Evolutionary conservation across 129 eudicot genomes (phyloP).

Genomic region (Deinandra increscens): DNA sequence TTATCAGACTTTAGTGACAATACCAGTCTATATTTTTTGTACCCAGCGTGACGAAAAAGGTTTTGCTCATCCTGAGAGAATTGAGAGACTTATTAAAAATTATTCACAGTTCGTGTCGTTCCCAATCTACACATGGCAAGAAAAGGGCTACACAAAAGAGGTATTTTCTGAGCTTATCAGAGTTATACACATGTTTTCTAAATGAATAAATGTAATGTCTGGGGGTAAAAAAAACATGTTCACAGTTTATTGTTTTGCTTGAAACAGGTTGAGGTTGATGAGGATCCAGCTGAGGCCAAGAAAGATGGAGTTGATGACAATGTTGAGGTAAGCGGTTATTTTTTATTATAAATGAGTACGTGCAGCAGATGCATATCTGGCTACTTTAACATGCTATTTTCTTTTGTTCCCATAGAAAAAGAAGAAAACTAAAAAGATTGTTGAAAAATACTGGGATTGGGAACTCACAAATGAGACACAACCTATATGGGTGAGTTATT

Average conservation of each 20-base stretch:
- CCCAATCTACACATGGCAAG: constrained; percentile 96
- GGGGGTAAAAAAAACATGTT: background rate
- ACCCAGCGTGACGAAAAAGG: constrained; percentile 76
- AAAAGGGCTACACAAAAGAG: constrained; percentile 89
- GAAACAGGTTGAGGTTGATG: constrained; percentile 83
- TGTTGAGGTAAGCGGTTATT: constrained; percentile 41
- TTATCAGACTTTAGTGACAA: background rate
- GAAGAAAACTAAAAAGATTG: constrained; percentile 87
- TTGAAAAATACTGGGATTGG: constrained; percentile 98
- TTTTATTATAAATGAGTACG: background rate
- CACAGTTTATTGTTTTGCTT: background rate
- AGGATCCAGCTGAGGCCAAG: constrained; percentile 72
- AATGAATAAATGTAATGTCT: background rate
- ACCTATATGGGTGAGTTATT: constrained; percentile 82
- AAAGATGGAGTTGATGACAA: constrained; percentile 59
- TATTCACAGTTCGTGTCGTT: constrained; percentile 92
- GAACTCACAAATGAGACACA: constrained; percentile 93
- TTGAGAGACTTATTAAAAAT: constrained; percentile 80
- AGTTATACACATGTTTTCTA: background rate
- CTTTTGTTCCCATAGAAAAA: constrained; percentile 50
- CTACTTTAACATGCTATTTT: background rate
- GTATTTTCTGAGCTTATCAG: constrained; percentile 21
- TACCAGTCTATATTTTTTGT: constrained; percentile 18
- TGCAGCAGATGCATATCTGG: background rate
- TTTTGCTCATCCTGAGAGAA: constrained; percentile 88